phyloP scores from a whole-genome alignment of 2,329 filamentous ascomycete genomes.

The Thielaviopsis musarum region DNA sequence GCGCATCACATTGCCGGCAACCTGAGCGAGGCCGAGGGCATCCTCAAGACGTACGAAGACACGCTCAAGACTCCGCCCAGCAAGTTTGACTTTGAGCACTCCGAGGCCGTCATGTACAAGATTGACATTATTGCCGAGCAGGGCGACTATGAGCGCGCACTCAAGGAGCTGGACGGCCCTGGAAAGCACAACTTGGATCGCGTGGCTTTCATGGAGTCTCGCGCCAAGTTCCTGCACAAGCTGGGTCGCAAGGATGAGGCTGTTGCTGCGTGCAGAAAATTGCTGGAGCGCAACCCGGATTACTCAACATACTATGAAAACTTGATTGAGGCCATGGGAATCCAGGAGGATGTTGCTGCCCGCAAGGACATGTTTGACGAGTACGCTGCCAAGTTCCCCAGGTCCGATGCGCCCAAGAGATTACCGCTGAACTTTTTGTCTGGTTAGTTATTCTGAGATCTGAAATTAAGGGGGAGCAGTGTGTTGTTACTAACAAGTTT shows the following conservation, averaged over 20 bases:
- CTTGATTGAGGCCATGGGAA: slow-evolving; percentile 50
- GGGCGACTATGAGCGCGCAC: slow-evolving; percentile 63
- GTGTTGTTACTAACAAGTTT: no score
- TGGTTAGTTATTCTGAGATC: slow-evolving; percentile 26
- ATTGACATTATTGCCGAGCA: slow-evolving; percentile 85
- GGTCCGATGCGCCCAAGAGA: slow-evolving; percentile 69
- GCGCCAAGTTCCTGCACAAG: slow-evolving; percentile 67
- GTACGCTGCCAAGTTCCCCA: slow-evolving; percentile 64
- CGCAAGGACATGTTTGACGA: slow-evolving; percentile 57
- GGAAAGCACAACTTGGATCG: slow-evolving; percentile 69
- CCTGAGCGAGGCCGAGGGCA: slow-evolving; percentile 70
- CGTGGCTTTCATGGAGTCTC: slow-evolving; percentile 68
- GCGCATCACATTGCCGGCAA: slow-evolving; percentile 85
- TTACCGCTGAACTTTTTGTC: slow-evolving; percentile 80
- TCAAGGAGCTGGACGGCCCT: slow-evolving; percentile 69
- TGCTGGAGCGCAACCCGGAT: slow-evolving; percentile 79
- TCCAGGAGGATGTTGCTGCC: slow-evolving; percentile 42
- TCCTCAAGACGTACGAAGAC: slow-evolving; percentile 81
- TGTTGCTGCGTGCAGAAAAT: slow-evolving; percentile 58
- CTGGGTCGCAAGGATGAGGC: slow-evolving; percentile 67
- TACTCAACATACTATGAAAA: slow-evolving; percentile 73
- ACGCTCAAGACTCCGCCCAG: slow-evolving; percentile 70
- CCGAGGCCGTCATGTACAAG: slow-evolving; percentile 88
- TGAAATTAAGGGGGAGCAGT: background rate
- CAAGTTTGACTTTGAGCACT: slow-evolving; percentile 74